Evolutionary conservation across 2,329 filamentous ascomycete species (phyloP).

Genomic region (Tolypocladium pustulatum): DNA sequence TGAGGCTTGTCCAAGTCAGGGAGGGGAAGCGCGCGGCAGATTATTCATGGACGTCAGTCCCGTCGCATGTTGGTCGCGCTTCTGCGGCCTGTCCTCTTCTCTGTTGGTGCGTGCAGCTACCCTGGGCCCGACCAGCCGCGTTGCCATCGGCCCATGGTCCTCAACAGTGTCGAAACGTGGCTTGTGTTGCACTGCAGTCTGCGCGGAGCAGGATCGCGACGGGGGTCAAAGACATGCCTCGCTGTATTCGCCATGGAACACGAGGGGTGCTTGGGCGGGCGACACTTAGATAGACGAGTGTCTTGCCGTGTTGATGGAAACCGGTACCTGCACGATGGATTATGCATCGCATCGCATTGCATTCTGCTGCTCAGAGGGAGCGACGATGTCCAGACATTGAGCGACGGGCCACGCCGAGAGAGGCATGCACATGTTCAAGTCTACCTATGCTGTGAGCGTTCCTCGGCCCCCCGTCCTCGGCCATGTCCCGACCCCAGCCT

Average conservation of each 20-base stretch:
- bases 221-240: neutral
- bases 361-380: neutral
- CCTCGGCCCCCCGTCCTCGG: neutral
- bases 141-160: neutral
- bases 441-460: no score
- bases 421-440: neutral
- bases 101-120: neutral
- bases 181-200: slow-evolving; percentile 5
- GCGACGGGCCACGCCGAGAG: neutral
- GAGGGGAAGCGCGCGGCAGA: neutral
- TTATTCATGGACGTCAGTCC: neutral
- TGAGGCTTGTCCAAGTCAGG: neutral
- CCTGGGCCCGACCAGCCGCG: neutral
- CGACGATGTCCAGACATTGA: neutral
- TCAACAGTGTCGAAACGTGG: slow-evolving; percentile 5
- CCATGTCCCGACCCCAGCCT: neutral
- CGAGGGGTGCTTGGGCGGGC: neutral
- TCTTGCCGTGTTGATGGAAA: neutral
- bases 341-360: neutral
- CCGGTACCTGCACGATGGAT: neutral
- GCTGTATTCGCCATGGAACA: neutral
- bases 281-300: neutral
- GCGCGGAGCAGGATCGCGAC: neutral
- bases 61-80: neutral
- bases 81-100: neutral